Evolutionary conservation across 352 stramenopile genomes (phyloP), one percentile per base, ranked within the genome.

Genomic region (Paralagenidium karlingii): DNA sequence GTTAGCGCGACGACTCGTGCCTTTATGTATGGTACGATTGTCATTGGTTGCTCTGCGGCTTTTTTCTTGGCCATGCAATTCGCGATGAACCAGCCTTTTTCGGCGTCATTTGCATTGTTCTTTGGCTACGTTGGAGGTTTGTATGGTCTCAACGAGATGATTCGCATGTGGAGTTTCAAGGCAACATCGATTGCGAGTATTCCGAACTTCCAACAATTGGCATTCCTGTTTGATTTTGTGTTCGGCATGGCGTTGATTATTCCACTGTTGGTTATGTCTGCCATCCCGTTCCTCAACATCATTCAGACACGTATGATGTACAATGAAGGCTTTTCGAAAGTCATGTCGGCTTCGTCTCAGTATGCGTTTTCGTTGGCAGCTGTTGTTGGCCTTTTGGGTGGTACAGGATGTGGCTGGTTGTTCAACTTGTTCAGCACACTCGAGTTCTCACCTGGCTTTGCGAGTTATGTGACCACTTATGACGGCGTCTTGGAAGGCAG

Each of bases 301-400:
- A 81, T 91, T 24, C 77, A 91, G 54, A 88, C 77, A 38, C 75
- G 77, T 46, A 91, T 91, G 77, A 91, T 91, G 77, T 91, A 88
- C 69, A 91, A 91, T 54, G 80, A 91, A 61, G 74, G 74, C 26
- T 91, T 91, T 42, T 87, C 74, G 2, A 67, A 88, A 37, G 77
- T 86, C 13, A 62, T 91, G 15, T 91, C 77, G 29, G 77, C 75
- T 5, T 88, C 77, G 27, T 87, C 75, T 21, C 77, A 91, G 58
- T 87, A 91, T 45, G 77, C 77, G 16, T 84, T 91, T 44, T 87
- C 71, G 13, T 56, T 91, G 3, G 74, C 75, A 16, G 66, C 75
- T 10, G 81, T 84, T 45, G 82, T 88, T 53, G 77, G 77, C 2
- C 53, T 81, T 13, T 42, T 87, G 15, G 71, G 71, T 7, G 77